Percentiles rank a stretch among this genome's conserved stretches.
phyloP scores from a whole-genome alignment of 1,284 basidiomycete species.

The Cystobasidiaceae sp. region DNA sequence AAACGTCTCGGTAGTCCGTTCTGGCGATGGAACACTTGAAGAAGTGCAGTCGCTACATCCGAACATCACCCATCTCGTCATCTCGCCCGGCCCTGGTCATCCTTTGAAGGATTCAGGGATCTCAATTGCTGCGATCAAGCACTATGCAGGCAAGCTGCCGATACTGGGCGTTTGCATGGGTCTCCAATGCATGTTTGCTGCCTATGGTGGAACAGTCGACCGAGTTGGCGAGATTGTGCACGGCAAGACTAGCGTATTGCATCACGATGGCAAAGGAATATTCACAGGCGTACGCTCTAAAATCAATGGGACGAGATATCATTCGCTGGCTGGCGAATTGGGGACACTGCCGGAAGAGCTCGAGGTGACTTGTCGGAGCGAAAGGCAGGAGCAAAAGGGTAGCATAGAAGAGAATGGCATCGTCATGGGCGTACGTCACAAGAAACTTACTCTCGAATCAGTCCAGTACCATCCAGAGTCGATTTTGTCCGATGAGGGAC shows the following conservation, averaged over 20 bases:
- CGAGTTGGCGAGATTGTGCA: conserved; percentile 98
- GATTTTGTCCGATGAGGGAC: conserved; percentile 82
- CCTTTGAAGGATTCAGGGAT: conserved; percentile 89
- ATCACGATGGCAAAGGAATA: conserved; percentile 83
- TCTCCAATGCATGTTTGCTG: conserved; percentile 87
- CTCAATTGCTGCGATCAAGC: conserved; percentile 77
- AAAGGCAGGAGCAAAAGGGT: conserved; percentile 42
- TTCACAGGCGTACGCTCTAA: conserved; percentile 78
- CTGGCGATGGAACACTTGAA: conserved; percentile 75
- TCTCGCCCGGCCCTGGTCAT: conserved; percentile 96
- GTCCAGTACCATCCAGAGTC: conserved; percentile 99
- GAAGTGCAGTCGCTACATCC: conserved; percentile 61
- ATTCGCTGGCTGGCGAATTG: conserved; percentile 83
- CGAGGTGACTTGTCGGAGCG: conserved; percentile 76
- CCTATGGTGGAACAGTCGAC: conserved; percentile 79
- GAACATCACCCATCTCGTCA: conserved; percentile 67
- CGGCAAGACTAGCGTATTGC: conserved; percentile 83
- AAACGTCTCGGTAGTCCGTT: conserved; percentile 75
- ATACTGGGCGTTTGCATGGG: conserved; percentile 98
- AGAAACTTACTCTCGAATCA: conserved; percentile 77
- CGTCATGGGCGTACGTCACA: conserved; percentile 95
- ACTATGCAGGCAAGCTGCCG: conserved; percentile 88
- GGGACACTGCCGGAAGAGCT: conserved; percentile 72
- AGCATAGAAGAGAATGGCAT: conserved; percentile 66
- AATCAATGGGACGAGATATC: conserved; percentile 89